Percentiles rank a stretch among this genome's conserved stretches.
Evolutionary conservation across 2,329 filamentous ascomycete genomes (phyloP).

Genomic region (Parascedosporium putredinis): DNA sequence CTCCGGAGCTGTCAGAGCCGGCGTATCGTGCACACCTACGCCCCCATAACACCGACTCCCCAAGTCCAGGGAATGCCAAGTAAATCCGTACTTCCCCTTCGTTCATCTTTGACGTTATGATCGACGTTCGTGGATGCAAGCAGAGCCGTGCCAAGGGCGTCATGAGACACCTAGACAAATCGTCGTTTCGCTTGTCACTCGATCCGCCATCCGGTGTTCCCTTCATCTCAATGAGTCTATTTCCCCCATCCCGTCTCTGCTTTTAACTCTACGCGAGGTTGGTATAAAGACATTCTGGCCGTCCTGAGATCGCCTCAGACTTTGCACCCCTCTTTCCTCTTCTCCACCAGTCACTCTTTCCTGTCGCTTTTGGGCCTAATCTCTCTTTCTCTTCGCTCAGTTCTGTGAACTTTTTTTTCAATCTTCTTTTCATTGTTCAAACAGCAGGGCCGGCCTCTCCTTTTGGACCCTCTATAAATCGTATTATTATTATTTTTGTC

Average conservation of each 20-base stretch:
- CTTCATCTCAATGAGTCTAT: slow-evolving; percentile 2
- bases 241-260: not conserved
- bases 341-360: slow-evolving; percentile 9
- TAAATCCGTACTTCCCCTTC: not conserved
- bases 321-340: not conserved
- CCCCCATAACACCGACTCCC: no score
- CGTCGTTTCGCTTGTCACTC: slow-evolving; percentile 3
- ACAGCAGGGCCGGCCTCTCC: slow-evolving; percentile 13
- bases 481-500: slow-evolving; percentile 1
- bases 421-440: slow-evolving; percentile 9
- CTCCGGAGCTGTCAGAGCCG: slow-evolving; percentile 3
- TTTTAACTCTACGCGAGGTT: no score
- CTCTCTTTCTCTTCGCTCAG: slow-evolving; percentile 12
- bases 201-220: not conserved
- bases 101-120: not conserved
- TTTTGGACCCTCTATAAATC: slow-evolving; percentile 7
- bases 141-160: slow-evolving; percentile 5
- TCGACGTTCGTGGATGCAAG: not conserved
- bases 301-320: not conserved
- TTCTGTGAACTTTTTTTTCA: slow-evolving; percentile 14
- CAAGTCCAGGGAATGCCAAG: slow-evolving; percentile 5
- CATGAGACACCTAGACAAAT: slow-evolving; percentile 4
- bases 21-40: not conserved
- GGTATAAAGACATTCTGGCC: slow-evolving; percentile 1
- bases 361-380: slow-evolving; percentile 5